A percentile compares a stretch with the other conserved stretches of the same genome.
phyloP scores from a whole-genome alignment of 306 rosid species.

The Leucaena leucocephala region DNA sequence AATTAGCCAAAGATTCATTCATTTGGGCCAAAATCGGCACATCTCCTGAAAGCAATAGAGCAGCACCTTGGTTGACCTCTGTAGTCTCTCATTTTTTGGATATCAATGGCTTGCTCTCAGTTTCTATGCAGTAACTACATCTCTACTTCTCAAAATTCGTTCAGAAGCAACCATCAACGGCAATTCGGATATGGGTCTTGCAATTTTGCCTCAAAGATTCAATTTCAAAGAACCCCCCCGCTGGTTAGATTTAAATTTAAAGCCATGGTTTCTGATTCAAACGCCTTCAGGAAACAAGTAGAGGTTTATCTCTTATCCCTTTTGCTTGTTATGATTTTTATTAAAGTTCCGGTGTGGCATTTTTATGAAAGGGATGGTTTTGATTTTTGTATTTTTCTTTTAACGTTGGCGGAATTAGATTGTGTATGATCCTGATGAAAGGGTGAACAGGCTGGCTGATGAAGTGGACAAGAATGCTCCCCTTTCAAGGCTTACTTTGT shows the following conservation, averaged over 20 bases:
- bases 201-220: constrained; percentile 45
- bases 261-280: constrained; percentile 60
- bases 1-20: background rate
- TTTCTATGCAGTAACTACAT: constrained; percentile 49
- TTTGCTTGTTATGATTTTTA: constrained; percentile 9
- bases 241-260: constrained; percentile 49
- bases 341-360: constrained; percentile 30
- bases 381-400: background rate
- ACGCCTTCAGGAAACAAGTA: constrained; percentile 55
- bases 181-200: constrained; percentile 47
- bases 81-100: background rate
- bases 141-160: constrained; percentile 45
- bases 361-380: background rate
- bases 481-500: constrained; percentile 84
- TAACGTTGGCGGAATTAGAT: constrained; percentile 57
- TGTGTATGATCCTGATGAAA: constrained; percentile 78
- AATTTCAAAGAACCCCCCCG: constrained; percentile 43
- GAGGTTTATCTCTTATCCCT: constrained; percentile 54
- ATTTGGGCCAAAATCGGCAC: background rate
- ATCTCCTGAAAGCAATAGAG: constrained; percentile 9
- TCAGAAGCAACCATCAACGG: constrained; percentile 36
- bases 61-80: constrained; percentile 1
- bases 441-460: constrained; percentile 83
- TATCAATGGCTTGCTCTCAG: constrained; percentile 70
- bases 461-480: constrained; percentile 69